Base-by-base conservation (phyloP, 805 yeast genomes). In the Saturnispora zaruensis region DNA sequence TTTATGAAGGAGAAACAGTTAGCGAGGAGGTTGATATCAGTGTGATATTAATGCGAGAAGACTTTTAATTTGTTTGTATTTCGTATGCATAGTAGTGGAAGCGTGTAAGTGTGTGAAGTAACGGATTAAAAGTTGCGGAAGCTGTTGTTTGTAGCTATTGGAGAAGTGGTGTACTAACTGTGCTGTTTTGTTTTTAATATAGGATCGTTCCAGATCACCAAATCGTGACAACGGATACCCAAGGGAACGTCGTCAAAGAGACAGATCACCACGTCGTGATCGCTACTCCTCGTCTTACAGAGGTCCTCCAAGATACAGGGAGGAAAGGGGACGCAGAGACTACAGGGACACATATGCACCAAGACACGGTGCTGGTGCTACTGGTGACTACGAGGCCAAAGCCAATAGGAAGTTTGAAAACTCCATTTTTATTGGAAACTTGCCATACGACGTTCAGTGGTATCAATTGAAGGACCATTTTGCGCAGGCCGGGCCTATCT, bases 371-470 rank as follows among this genome's bases (percentile, higher is more conserved):
- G 40, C 32, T 28, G n/a, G 13, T 8, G 28, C 32, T 8, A 52
- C 56, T 42, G 57, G 65, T 44, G 65, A 67, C 6, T 66, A 61
- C 46, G 67, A 68, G 53, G 64, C 66, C 32, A 72, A 70, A 55
- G 65, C 69, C 26, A 72, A 71, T 46, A 75, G 89, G 68, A 79
- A 82, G 63, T 82, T 81, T 62, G 75, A 74, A 44, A 82, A 82
- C 61, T 81, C 87, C 52, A 71, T 84, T 41, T 85, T 85, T 59
- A 75, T 85, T 43, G 90, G 91, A 7, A 84, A 84, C 62, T 70
- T 85, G 49, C 86, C 90, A 5, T 85, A 76, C 61, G 78, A 76
- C 46, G 72, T 79, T 55, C 75, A 80, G 32, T 75, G 85, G 57
- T 66, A 70, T 45, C 82, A 82, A 34, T 69, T 85, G 47, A 78